Percentiles rank a stretch among this genome's conserved stretches.
Conservation (phyloP, 2,329 filamentous ascomycete genomes). For the Metarhizium album region DNA sequence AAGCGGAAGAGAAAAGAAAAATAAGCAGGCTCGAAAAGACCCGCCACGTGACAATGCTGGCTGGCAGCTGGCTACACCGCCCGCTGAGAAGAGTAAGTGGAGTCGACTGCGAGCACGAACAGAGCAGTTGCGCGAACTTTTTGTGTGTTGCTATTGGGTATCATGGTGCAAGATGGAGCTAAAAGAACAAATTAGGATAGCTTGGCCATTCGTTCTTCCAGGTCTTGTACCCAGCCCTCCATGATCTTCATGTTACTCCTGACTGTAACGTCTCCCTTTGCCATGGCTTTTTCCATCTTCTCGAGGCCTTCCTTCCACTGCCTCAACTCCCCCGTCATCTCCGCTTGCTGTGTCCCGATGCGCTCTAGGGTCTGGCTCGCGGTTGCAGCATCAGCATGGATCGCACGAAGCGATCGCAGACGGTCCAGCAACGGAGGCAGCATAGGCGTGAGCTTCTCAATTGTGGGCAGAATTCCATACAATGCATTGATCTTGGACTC, state of each 20-base stretch:
- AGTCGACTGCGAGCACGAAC: not conserved
- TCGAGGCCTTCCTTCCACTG: constrained; percentile 76
- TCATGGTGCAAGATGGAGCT: constrained; percentile 2
- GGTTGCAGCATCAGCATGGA: constrained; percentile 78
- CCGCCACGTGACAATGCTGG: constrained; percentile 5
- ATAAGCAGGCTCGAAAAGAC: not conserved
- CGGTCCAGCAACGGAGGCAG: constrained; percentile 79
- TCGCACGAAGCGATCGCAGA: constrained; percentile 67
- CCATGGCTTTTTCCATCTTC: constrained; percentile 66
- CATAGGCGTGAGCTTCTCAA: constrained; percentile 75
- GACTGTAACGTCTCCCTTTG: constrained; percentile 58
- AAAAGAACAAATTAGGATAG: constrained; percentile 29
- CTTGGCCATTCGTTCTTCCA: constrained; percentile 66
- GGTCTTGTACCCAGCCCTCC: constrained; percentile 76
- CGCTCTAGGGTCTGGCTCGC: constrained; percentile 68
- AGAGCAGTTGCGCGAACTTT: not conserved
- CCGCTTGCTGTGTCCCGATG: constrained; percentile 68
- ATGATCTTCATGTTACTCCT: constrained; percentile 74
- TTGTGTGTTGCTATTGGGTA: constrained; percentile 9
- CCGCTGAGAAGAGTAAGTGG: not conserved
- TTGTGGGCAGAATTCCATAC: constrained; percentile 78
- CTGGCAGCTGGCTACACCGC: not conserved
- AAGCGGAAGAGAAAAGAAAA: not conserved
- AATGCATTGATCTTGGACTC: constrained; percentile 82
- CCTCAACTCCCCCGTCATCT: constrained; percentile 74